Evolutionary conservation across 192 early-diverging fungal species (phyloP).

Genomic region (Backusella liffmaniae): DNA sequence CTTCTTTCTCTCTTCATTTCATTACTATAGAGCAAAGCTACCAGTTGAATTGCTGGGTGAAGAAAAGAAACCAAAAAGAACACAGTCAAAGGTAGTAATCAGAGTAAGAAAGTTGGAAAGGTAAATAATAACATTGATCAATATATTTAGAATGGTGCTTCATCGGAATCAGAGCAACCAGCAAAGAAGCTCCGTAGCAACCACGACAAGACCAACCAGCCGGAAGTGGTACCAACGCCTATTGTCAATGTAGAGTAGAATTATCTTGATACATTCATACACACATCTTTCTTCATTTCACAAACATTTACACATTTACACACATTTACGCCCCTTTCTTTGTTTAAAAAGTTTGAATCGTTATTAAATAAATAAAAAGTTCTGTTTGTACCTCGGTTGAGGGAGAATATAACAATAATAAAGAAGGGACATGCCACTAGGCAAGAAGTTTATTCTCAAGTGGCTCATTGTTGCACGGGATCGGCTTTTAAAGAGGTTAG

Average conservation of each 20-base stretch:
- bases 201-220: not conserved
- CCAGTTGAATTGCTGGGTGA: constrained; percentile 20
- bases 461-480: no score
- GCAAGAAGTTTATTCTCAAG: no score
- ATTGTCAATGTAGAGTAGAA: not conserved
- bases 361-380: no score
- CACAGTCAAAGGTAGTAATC: constrained; percentile 19
- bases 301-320: no score
- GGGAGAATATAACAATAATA: no score
- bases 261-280: not conserved
- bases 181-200: not conserved
- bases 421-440: no score
- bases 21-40: not conserved
- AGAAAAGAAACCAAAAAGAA: constrained; percentile 28
- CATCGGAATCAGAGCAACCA: not conserved
- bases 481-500: no score
- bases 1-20: not conserved
- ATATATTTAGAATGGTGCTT: not conserved
- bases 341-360: no score
- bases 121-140: not conserved
- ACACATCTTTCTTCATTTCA: no score
- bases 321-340: no score
- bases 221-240: not conserved
- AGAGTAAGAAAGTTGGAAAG: not conserved
- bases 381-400: no score